phyloP scores from a whole-genome alignment of 176 grass and related monocot genomes.

The Eleusine coracana region DNA sequence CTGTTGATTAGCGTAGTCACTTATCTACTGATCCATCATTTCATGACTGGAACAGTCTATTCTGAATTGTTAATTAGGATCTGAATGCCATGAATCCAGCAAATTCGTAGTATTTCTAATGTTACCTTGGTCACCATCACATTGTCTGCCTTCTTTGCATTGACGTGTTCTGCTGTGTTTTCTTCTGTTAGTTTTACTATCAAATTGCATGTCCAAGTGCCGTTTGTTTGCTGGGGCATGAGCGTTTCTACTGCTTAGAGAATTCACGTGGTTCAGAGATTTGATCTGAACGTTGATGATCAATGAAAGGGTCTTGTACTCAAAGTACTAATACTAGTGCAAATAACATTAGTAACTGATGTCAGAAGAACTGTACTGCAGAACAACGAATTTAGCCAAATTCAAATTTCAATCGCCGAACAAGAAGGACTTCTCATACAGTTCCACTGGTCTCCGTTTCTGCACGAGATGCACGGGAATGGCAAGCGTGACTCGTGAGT shows the following conservation, averaged over 20 bases:
- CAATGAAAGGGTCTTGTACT: too few species aligned
- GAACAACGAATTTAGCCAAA: neutral
- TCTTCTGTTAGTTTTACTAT: neutral
- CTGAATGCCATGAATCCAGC: slow-evolving; percentile 6
- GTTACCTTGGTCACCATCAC: neutral
- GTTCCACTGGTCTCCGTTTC: neutral
- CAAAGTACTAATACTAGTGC: too few species aligned
- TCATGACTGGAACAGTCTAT: neutral
- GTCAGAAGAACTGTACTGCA: neutral
- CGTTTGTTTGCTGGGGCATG: neutral
- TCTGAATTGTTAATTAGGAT: neutral
- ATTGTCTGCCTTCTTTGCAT: neutral
- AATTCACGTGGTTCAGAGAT: neutral
- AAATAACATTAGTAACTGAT: neutral
- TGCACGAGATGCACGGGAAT: slow-evolving; percentile 29
- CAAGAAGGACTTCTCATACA: neutral
- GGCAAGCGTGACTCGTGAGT: neutral
- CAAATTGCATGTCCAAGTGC: neutral
- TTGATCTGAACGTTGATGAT: neutral
- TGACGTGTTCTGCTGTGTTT: neutral
- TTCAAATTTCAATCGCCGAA: slow-evolving; percentile 27
- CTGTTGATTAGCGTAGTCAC: neutral
- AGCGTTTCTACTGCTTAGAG: neutral
- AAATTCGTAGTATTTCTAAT: slow-evolving; percentile 10
- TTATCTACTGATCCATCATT: slow-evolving; percentile 8